Conservation (phyloP, 2,329 filamentous ascomycete species). For the Trichoderma atroviride region DNA sequence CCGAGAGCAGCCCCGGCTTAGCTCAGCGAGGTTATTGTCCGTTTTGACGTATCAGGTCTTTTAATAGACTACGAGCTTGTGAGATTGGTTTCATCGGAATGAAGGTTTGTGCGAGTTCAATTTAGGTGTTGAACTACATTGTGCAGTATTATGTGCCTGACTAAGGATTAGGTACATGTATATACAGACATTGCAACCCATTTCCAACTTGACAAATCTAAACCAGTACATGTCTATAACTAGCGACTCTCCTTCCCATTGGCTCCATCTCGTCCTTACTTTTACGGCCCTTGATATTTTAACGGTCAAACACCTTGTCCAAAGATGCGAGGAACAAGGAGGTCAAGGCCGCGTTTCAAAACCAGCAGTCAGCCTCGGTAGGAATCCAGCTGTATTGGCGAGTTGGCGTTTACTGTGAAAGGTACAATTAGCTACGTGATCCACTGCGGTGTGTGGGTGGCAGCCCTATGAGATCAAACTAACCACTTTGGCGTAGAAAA, state of each 20-base stretch:
- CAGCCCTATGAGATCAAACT: background rate
- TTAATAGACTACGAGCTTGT: background rate
- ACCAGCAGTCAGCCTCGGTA: background rate
- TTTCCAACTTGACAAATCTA: background rate
- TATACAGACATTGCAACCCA: background rate
- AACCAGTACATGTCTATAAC: background rate
- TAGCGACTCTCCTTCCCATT: background rate
- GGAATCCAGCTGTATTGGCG: background rate
- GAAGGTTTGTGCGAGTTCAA: background rate
- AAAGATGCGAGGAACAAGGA: background rate
- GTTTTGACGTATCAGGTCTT: background rate
- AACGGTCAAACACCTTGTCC: background rate
- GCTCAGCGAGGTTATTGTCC: background rate
- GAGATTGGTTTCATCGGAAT: background rate
- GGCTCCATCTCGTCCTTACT: background rate
- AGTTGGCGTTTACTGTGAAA: background rate
- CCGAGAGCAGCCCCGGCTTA: slow-evolving; percentile 10
- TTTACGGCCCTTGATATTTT: background rate
- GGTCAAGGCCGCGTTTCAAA: background rate
- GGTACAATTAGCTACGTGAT: background rate
- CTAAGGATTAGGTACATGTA: background rate
- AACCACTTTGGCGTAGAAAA: background rate
- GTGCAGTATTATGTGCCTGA: background rate
- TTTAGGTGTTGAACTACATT: background rate
- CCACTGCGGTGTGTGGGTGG: background rate